Evolutionary conservation across 805 yeast species (phyloP), one percentile per base, ranked within the genome.

Genomic region (Zygoascus tannicola): DNA sequence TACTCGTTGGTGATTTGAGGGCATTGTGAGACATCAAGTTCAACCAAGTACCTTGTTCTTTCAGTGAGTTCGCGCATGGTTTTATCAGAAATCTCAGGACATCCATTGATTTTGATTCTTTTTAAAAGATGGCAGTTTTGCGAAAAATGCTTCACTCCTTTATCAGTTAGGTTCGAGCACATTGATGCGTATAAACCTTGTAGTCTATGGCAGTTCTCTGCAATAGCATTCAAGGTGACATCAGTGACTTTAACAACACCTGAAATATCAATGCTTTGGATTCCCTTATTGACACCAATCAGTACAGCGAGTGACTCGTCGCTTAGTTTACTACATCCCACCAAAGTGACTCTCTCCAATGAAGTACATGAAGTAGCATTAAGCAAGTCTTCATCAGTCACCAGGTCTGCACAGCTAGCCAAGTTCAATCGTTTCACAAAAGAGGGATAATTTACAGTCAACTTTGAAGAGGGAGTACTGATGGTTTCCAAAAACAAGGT

Each of bases 141-240:
- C 10, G 85, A 72, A 47, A 88, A 68, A 32, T 64, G 63, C 26
- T 75, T 54, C 10, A 90, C 70, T 1, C 90, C 83, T 3, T 57
- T 65, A 49, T 83, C 84, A 4, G 82, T 69, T 2, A 90, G 80
- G n/a, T 68, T 63, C 32, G 75, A 75, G 45, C 96, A 87, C 4
- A 84, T 85, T 1, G 95, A 88, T 0, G 92, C 92, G 59, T 87
- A 88, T 38, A 88, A 67, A 1, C 96, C 96, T 64, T 90, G 97
- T 37, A 90, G 68, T 38, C 90, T 67, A 32, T 75, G 73, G 61
- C 96, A 88, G 55, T 76, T 71, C 5, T 58, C 57, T 2, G 95
- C 86, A 50, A 90, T 68, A 4, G 83, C 76, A 22, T 63, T 52
- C 46, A 86, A 76, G 4, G 87, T 77, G 36, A 72, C 77, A 65